Percentiles rank a stretch among this genome's conserved stretches.
Evolutionary conservation across 139 green algal genomes (phyloP).

Genomic region (Edaphochlamys debaryana): DNA sequence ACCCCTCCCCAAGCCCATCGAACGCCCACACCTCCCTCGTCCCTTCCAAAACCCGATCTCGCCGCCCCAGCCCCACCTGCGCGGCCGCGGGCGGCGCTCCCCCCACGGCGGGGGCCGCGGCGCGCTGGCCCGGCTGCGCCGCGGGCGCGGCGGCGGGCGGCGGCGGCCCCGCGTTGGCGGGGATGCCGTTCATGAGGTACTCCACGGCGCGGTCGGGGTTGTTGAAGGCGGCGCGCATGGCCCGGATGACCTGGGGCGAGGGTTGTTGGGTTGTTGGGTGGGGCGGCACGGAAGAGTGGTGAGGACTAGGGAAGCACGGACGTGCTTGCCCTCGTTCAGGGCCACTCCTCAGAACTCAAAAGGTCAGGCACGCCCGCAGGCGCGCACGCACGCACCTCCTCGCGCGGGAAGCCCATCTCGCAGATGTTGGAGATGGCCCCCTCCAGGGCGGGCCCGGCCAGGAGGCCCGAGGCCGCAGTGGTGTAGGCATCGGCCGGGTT

Average conservation of each 20-base stretch:
- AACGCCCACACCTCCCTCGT: too few species aligned
- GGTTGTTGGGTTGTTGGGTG: background rate
- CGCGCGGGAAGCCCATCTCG: constrained; percentile 94
- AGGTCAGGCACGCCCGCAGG: background rate
- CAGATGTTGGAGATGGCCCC: constrained; percentile 79
- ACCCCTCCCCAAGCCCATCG: too few species aligned
- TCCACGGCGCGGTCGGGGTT: constrained; percentile 99
- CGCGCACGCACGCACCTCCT: constrained; percentile 68
- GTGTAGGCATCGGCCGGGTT: constrained; percentile 56
- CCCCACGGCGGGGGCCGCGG: constrained; percentile 15
- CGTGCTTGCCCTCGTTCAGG: too few species aligned
- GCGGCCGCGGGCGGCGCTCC: constrained; percentile 1
- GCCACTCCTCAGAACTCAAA: too few species aligned
- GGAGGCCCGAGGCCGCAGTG: constrained; percentile 74
- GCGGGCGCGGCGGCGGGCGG: constrained; percentile 45
- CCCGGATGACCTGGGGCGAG: constrained; percentile 70
- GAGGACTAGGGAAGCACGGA: too few species aligned
- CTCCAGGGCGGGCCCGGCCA: constrained; percentile 79
- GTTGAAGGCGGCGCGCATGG: constrained; percentile 98
- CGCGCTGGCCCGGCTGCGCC: constrained; percentile 25
- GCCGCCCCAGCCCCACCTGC: background rate
- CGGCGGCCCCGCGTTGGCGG: constrained; percentile 25
- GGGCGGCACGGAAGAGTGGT: background rate
- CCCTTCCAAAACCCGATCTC: too few species aligned
- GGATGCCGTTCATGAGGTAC: constrained; percentile 96